Base-by-base conservation (phyloP, 164 flowering plant species). In the Piper betle region DNA sequence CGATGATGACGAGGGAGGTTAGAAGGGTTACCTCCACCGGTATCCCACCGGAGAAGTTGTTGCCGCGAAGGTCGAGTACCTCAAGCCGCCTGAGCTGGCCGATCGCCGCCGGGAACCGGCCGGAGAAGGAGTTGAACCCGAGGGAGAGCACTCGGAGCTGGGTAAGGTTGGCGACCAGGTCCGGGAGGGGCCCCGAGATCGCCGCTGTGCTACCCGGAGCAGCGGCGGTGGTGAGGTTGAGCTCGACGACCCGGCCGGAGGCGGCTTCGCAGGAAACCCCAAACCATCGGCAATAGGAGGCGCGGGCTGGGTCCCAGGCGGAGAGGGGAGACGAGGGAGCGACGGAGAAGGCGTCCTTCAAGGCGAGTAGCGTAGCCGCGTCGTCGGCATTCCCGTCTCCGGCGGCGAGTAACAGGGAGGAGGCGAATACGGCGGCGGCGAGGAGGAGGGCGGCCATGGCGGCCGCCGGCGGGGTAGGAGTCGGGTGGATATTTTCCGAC, bases 1-100 rank as follows among this genome's bases (percentile, higher is more conserved):
- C 83, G 58, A 84, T 74, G 17, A 81, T 2, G 9, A 61, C 52
- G 33, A 87, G 86, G 61, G 75, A 70, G 5, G 62, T 59, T 1
- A 79, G 61, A 38, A 33, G 33, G 53, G 81, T 75, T 67, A 87
- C 68, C 73, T 78, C 75, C 5, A 38, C 9, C 1, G 85, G 90
- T 66, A 87, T 69, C 52, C 25, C 6, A 1, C 88, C 90, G 39
- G 88, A 75, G 61, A 87, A 80, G 67, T 79, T 79, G 66, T 83
- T 84, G 3, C 81, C 83, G 64, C 78, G 83, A 38, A 87, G 83
- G 66, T 84, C 77, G 46, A 84, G 66, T 7, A 72, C 58, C 63
- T 82, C 74, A 37, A 84, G 63, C 3, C 20, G 43, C 58, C n/a
- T 48, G 37, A 84, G 78, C 9, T 12, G 40, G n/a, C 81, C 80